These are phyloP conservation scores for Collybia sordida DNA, from an alignment of 768 basidiomycete genomes.

Conservation along the genomic window DNA sequence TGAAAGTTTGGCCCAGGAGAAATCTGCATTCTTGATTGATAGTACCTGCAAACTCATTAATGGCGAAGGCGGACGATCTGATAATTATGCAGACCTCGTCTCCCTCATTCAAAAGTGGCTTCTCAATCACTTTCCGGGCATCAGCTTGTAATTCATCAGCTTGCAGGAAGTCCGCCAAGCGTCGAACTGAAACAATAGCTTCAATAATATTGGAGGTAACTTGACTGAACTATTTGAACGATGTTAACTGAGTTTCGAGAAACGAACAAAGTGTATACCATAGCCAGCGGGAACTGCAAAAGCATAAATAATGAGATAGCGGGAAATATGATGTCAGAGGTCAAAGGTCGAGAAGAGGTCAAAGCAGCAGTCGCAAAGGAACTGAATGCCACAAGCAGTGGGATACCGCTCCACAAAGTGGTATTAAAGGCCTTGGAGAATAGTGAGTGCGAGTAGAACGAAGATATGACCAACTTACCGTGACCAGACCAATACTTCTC, in stretches of 20 bases:
- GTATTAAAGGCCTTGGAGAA: slow-evolving; percentile 50
- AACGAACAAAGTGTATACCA: slow-evolving; percentile 45
- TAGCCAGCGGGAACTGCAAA: slow-evolving; percentile 81
- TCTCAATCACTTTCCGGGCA: slow-evolving; percentile 57
- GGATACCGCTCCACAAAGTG: slow-evolving; percentile 69
- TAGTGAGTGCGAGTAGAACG: background rate
- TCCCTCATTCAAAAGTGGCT: slow-evolving; percentile 43
- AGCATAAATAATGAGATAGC: slow-evolving; percentile 89
- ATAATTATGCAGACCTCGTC: slow-evolving; percentile 48
- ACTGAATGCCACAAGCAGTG: slow-evolving; percentile 76
- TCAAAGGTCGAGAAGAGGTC: slow-evolving; percentile 66
- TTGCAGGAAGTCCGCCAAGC: slow-evolving; percentile 72
- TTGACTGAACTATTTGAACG: slow-evolving; percentile 52
- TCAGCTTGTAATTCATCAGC: slow-evolving; percentile 82
- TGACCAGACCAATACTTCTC: slow-evolving; percentile 75
- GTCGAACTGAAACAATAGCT: slow-evolving; percentile 79
- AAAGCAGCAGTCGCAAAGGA: slow-evolving; percentile 76
- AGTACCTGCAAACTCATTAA: slow-evolving; percentile 43
- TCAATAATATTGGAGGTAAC: slow-evolving; percentile 84
- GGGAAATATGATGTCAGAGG: slow-evolving; percentile 94
- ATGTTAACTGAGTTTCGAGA: background rate
- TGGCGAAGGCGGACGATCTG: background rate
- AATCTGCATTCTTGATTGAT: slow-evolving; percentile 73
- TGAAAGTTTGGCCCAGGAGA: slow-evolving; percentile 69
- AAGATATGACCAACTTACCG: slow-evolving; percentile 37